Base-by-base conservation (phyloP, 2,329 filamentous ascomycete species). In the Zymoseptoria pseudotritici region DNA sequence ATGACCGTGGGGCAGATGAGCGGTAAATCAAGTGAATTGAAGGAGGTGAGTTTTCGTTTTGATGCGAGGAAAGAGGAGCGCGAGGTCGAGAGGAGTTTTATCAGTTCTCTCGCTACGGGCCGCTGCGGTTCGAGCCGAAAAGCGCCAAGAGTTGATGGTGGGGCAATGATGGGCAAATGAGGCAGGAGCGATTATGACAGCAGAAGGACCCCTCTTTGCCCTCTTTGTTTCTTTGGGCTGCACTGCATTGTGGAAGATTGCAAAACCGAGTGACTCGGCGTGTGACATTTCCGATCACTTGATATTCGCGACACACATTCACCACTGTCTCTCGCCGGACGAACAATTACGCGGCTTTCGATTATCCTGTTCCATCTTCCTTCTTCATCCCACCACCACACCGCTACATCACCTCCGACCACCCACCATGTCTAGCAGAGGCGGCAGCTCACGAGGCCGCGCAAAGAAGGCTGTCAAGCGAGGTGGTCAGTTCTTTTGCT, bases 391-490 rank as follows among this genome's bases (percentile, higher is more conserved):
- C 50, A 66, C 61, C 60, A 74, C 61, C 57, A 57, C 54, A 60
- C 61, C 61, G 57, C 21, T 52, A 59, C 22, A 53, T 56, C 53
- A 10, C 58, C 58, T 53, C 56, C 52, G 55, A 49, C 55, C 52
- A 60, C 59, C 57, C 66, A 82, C 80, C 76, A 82, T 82, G 75
- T 79, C 87, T 62, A 71, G 67, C 62, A 46, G 36, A 46, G 36
- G 36, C 36, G 36, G 36, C 6, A 75, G 76, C 67, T 75, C 75
- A 67, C 75, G 91, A 73, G 91, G 90, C 69, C 89, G 92, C 73
- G 91, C 89, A 70, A 91, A 92, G 77, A 97, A 97, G 79, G 96
- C 86, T 80, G 91, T 88, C 67, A 91, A 90, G 69, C 84, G 93
- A 78, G 93, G 93, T 82, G 92, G 93, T 93, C 78, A 69, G 83